These are phyloP conservation scores for Aureobasidium subglaciale DNA, from an alignment of 2,329 filamentous ascomycete genomes.

Conservation along the genomic window DNA sequence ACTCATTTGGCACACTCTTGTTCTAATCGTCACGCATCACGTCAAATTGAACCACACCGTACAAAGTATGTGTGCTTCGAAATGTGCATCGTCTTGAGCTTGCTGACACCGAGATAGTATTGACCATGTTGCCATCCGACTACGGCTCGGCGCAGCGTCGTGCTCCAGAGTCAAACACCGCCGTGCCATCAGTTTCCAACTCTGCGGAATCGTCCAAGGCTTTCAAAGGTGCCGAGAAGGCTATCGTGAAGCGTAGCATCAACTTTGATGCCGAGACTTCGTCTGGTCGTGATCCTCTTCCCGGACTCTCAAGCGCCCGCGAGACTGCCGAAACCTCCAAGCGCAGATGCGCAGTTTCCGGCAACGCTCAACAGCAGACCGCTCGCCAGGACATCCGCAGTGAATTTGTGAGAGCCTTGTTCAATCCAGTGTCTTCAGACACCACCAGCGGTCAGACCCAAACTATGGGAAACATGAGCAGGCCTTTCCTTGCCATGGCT, in stretches of 20 bases:
- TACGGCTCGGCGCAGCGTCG: background rate
- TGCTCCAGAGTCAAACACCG: background rate
- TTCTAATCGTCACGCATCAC: no score
- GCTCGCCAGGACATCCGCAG: background rate
- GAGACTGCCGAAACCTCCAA: background rate
- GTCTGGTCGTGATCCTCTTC: background rate
- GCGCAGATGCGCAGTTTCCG: background rate
- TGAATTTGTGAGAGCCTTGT: conserved; percentile 6
- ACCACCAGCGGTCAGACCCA: background rate
- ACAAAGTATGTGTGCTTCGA: background rate
- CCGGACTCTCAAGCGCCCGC: background rate
- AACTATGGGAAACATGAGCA: background rate
- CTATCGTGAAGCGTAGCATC: background rate
- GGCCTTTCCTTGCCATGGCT: background rate
- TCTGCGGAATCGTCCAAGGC: background rate
- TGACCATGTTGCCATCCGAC: background rate
- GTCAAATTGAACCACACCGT: no score
- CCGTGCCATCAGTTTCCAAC: background rate
- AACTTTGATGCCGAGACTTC: background rate
- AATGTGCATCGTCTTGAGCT: background rate
- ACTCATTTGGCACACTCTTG: background rate
- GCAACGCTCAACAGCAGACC: background rate
- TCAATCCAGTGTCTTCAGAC: background rate
- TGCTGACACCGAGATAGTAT: background rate
- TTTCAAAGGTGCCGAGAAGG: background rate